A percentile compares a stretch with the other conserved stretches of the same genome.
Conservation (phyloP, 1,139 yeast species). For the Kodamaea sp. region DNA sequence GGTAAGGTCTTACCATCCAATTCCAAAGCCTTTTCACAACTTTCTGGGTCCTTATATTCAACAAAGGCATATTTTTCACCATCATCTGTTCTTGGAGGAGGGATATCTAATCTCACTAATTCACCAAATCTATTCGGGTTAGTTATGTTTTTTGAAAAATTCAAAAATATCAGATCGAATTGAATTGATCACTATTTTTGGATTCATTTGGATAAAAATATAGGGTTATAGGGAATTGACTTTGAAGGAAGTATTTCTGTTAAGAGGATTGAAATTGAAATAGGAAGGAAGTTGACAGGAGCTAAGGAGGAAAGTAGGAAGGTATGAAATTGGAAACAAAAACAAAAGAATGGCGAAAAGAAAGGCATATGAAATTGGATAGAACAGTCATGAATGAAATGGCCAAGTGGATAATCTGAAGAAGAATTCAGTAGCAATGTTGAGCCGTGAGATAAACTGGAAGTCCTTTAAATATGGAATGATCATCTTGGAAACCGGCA, state of each 20-base stretch:
- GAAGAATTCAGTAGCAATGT: conserved; percentile 3
- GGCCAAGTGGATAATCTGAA: conserved; percentile 4
- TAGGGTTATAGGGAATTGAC: not conserved
- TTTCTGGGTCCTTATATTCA: conserved; percentile 56
- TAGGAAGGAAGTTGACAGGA: too few species aligned
- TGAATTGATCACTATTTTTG: conserved; percentile 1
- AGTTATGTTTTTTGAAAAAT: conserved; percentile 8
- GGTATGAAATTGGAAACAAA: conserved; percentile 1
- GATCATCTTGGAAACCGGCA: too few species aligned
- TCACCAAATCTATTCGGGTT: conserved; percentile 50
- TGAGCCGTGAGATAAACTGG: not conserved
- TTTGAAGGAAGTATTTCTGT: not conserved
- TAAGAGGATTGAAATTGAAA: too few species aligned
- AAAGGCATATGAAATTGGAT: too few species aligned
- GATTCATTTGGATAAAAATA: not conserved
- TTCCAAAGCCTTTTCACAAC: conserved; percentile 59
- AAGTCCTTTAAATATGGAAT: too few species aligned
- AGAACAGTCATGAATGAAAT: too few species aligned
- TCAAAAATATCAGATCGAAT: too few species aligned
- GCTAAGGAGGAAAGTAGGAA: not conserved
- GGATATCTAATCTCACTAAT: conserved; percentile 63
- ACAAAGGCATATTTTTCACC: conserved; percentile 73
- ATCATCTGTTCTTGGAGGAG: conserved; percentile 64
- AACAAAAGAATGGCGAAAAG: conserved; percentile 1
- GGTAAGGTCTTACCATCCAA: conserved; percentile 46